Conservation (phyloP, 2,329 filamentous ascomycete species). For the Fusarium sp. region DNA sequence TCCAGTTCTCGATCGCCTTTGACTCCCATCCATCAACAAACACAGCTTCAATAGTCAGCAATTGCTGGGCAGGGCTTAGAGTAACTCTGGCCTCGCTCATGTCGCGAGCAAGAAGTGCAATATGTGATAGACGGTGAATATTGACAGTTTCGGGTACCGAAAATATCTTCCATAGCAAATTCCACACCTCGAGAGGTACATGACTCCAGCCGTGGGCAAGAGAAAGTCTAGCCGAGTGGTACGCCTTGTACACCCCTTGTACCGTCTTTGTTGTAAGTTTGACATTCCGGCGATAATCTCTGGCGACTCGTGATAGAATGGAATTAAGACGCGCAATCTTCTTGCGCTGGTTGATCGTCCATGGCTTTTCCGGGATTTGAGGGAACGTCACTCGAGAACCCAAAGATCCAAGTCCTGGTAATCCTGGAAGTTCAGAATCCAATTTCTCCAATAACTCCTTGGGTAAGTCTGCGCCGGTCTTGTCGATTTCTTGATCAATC, state of each 20-base stretch:
- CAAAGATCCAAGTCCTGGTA: slow-evolving; percentile 44
- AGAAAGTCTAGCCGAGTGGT: slow-evolving; percentile 59
- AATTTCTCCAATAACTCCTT: slow-evolving; percentile 51
- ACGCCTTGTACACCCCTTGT: slow-evolving; percentile 61
- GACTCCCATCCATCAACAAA: slow-evolving; percentile 71
- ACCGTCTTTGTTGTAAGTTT: slow-evolving; percentile 53
- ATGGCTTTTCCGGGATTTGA: slow-evolving; percentile 53
- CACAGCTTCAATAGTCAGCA: slow-evolving; percentile 76
- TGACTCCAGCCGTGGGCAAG: slow-evolving; percentile 62
- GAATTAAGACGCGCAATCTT: slow-evolving; percentile 55
- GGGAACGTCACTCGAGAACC: slow-evolving; percentile 45
- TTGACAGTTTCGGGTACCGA: slow-evolving; percentile 64
- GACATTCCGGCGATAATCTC: slow-evolving; percentile 46
- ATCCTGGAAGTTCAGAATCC: slow-evolving; percentile 45
- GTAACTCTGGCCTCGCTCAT: slow-evolving; percentile 69
- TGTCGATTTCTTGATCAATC: slow-evolving; percentile 53
- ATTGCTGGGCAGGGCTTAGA: slow-evolving; percentile 68
- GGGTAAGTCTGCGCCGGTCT: slow-evolving; percentile 49
- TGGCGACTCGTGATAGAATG: slow-evolving; percentile 46
- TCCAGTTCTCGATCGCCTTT: slow-evolving; percentile 73
- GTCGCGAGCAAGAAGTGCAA: slow-evolving; percentile 73
- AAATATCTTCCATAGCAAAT: slow-evolving; percentile 73
- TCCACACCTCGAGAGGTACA: slow-evolving; percentile 72
- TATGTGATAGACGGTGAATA: slow-evolving; percentile 68
- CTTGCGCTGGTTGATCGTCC: slow-evolving; percentile 54